phyloP scores from a whole-genome alignment of 106 monocot genomes.

The Acorus gramineus region DNA sequence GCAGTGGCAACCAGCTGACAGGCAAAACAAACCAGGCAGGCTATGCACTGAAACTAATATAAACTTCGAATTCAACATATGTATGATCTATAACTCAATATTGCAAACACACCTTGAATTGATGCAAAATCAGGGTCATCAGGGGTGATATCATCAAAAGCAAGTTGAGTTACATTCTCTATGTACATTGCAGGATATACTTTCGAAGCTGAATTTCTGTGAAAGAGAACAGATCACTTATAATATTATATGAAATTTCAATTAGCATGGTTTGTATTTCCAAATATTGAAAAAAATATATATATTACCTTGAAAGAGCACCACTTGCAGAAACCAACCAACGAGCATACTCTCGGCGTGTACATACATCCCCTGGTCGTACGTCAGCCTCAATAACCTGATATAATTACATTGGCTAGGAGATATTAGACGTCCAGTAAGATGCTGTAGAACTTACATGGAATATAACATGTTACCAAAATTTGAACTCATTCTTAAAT shows the following conservation, averaged over 20 bases:
- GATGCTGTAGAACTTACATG: no score
- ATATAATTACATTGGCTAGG: conserved; percentile 6
- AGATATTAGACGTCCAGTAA: no score
- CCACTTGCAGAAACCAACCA: conserved; percentile 89
- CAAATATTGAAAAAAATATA: no score
- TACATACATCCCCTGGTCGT: conserved; percentile 89
- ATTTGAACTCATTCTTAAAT: no score
- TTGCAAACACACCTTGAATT: conserved; percentile 64
- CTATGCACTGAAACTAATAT: no score
- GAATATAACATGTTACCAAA: no score
- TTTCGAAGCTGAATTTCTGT: conserved; percentile 75
- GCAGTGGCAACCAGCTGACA: no score
- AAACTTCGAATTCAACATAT: no score
- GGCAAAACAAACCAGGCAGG: no score
- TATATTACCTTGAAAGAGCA: conserved; percentile 55
- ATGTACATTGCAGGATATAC: conserved; percentile 98
- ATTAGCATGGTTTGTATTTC: not conserved
- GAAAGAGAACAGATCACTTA: conserved; percentile 2
- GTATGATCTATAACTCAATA: no score
- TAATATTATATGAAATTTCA: not conserved
- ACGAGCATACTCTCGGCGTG: conserved; percentile 96
- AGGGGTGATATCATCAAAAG: conserved; percentile 92
- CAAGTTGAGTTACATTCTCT: conserved; percentile 90
- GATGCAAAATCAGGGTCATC: conserved; percentile 80
- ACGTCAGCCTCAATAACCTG: conserved; percentile 86